Conservation (phyloP, 202 grass and related monocot genomes). For the Zoysia matrella region DNA sequence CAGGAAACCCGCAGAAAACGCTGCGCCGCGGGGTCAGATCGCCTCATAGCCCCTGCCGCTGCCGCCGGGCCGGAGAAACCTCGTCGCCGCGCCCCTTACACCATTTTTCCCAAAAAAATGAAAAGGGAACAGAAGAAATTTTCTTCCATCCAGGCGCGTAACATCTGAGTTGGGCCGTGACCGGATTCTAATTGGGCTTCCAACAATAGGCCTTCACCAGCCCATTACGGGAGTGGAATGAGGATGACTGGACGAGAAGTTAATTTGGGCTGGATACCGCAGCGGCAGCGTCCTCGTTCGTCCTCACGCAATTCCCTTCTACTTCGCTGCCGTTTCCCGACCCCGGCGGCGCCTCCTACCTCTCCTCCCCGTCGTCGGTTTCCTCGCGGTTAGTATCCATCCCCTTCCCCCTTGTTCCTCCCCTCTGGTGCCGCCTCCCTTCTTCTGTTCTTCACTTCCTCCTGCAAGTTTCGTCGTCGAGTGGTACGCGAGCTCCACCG, state of each 20-base stretch:
- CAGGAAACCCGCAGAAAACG: not conserved
- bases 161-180: not conserved
- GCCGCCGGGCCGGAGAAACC: not conserved
- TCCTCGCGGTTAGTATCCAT: conserved; percentile 14
- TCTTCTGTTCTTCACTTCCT: not conserved
- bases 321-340: conserved; percentile 14
- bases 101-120: not conserved
- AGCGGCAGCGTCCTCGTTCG: not conserved
- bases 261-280: not conserved
- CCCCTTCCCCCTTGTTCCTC: not conserved
- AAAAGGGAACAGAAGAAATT: not conserved
- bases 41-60: not conserved
- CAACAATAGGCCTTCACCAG: not conserved
- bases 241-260: not conserved
- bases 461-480: not conserved
- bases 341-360: conserved; percentile 26
- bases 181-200: not conserved
- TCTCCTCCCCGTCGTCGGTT: not conserved
- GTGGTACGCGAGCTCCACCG: not conserved
- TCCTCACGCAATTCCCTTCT: not conserved
- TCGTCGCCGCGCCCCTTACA: not conserved
- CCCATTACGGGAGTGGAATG: not conserved
- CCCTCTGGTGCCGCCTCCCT: not conserved
- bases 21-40: not conserved
- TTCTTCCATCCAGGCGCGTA: no score